Evolutionary conservation across 495 filamentous ascomycete genomes (phyloP).

Genomic region (Astrothelium subdiscretum): DNA sequence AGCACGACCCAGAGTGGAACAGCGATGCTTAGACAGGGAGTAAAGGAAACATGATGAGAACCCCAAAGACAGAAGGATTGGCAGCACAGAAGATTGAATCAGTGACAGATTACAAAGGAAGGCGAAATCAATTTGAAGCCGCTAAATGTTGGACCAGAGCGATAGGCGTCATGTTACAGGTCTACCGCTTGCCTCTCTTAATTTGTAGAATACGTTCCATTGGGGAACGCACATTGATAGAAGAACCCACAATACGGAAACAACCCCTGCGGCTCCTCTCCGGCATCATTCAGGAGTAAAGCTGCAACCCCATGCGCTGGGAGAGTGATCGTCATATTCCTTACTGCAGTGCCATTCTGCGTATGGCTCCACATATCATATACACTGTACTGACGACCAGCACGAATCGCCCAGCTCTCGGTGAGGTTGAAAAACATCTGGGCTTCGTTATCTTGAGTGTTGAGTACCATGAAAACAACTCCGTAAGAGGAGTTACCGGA

Average conservation of each 20-base stretch:
- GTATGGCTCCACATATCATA: constrained; percentile 20
- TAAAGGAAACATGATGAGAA: too few relatives aligned
- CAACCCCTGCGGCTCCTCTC: constrained; percentile 10
- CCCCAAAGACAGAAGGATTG: too few relatives aligned
- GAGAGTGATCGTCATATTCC: constrained; percentile 12
- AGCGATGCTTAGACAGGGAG: too few relatives aligned
- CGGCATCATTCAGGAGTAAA: constrained; percentile 17
- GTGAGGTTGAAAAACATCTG: constrained; percentile 18
- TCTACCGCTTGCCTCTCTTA: too few relatives aligned
- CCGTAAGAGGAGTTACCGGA: constrained; percentile 16
- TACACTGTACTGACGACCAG: constrained; percentile 14
- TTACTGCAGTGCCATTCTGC: constrained; percentile 7
- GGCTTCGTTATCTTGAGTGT: constrained; percentile 6
- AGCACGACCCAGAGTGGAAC: too few relatives aligned
- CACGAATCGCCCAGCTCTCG: constrained; percentile 17
- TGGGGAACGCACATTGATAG: constrained; percentile 6
- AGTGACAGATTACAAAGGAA: too few relatives aligned
- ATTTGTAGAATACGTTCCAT: not conserved
- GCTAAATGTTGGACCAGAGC: too few relatives aligned
- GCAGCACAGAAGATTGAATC: too few relatives aligned
- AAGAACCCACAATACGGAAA: constrained; percentile 5
- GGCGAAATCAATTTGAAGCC: too few relatives aligned
- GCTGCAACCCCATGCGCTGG: constrained; percentile 17
- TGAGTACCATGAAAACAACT: constrained; percentile 18
- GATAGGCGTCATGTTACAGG: too few relatives aligned